Conservation (phyloP, 2,329 filamentous ascomycete species). For the Colletotrichum incanum region DNA sequence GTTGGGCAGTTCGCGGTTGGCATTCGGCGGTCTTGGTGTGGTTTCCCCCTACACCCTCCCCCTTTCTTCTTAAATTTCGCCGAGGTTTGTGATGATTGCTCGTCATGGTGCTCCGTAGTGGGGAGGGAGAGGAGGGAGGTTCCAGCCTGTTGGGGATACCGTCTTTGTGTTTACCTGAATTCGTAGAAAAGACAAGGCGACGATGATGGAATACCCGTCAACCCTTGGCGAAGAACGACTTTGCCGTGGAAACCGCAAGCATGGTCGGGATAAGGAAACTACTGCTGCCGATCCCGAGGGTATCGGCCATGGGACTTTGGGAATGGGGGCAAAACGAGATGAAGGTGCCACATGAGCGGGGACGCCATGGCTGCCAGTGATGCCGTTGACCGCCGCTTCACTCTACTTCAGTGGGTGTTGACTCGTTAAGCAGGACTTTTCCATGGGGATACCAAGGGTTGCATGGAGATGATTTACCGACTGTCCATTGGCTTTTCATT, state of each 20-base stretch:
- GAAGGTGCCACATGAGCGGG: conserved; percentile 20
- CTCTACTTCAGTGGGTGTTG: conserved; percentile 1
- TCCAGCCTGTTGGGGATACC: not conserved
- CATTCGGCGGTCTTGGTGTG: not conserved
- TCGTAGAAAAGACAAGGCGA: not conserved
- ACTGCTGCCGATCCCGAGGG: not conserved
- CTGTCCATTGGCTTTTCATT: conserved; percentile 27
- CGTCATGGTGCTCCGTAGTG: not conserved
- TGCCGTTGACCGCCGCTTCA: conserved; percentile 20
- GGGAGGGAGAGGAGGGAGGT: not conserved
- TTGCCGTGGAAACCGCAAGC: not conserved
- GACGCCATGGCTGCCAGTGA: conserved; percentile 4
- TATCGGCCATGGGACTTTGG: not conserved
- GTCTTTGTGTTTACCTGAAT: not conserved
- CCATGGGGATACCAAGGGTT: not conserved
- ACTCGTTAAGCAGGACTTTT: conserved; percentile 6
- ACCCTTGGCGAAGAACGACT: not conserved
- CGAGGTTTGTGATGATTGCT: not conserved
- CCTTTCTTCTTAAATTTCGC: not conserved
- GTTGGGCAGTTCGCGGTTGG: not conserved
- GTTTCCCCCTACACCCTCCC: no score
- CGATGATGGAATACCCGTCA: not conserved
- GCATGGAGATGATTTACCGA: not conserved
- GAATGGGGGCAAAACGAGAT: conserved; percentile 1
- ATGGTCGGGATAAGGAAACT: not conserved